Evolutionary conservation across 345 rosid species (phyloP), one percentile per base, ranked within the genome.

Genomic region (Acer yangbiense): DNA sequence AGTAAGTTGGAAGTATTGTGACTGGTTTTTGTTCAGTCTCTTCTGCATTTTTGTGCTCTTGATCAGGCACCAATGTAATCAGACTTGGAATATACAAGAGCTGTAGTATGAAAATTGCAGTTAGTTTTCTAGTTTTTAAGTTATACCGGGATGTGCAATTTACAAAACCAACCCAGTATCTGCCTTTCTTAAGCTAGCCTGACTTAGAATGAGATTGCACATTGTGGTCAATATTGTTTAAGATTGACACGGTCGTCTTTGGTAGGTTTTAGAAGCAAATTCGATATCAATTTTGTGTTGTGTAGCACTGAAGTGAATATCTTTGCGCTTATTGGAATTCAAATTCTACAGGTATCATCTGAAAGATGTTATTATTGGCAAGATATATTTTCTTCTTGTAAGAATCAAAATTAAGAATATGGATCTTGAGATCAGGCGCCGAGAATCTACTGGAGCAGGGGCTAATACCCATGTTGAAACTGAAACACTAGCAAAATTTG

Each of bases 381-480:
- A 97, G 85, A 97, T 97, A 81, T 97, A 94, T 74, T 97, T 97
- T 87, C 98, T 97, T 25, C 97, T 97, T 23, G 99, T 97, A 70
- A 93, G 98, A 86, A 97, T 97, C 89, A 97, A 93, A 91, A 93
- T 97, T 83, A 97, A 97, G 86, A 94, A 92, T 77, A 97, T 97
- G 98, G 99, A 97, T 79, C 98, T 97, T 71, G 99, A 97, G 93
- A 97, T 97, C 78, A 86, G 99, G 73, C 91, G 98, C 66, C 88
- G 98, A 57, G 99, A 97, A 79, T 94, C 99, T 60, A 97, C 99
- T 1, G 99, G 99, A 68, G 88, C 98, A 60, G 99, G 99, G 73
- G 88, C 93, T 71, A 97, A 91, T 82, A 97, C 98, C 25, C 97
- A 93, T 79, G 99, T 97, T 14, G 99, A 97, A 89, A 94, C 99